phyloP scores from a whole-genome alignment of 75 land plant genomes.

The Cupressus sempervirens region DNA sequence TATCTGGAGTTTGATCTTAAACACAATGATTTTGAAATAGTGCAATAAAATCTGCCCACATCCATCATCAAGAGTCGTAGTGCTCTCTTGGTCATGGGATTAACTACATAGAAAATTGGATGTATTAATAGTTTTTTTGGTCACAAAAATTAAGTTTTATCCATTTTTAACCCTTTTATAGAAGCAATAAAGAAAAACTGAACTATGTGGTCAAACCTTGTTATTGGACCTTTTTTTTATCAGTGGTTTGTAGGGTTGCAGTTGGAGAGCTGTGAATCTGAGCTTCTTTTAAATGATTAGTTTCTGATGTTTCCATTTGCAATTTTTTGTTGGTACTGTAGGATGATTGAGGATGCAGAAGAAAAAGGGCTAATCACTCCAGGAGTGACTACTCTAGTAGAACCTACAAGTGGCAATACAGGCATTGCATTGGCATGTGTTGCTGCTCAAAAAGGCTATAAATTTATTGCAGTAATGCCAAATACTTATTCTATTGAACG shows the following conservation, averaged over 20 bases:
- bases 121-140: not conserved
- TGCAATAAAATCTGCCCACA: not conserved
- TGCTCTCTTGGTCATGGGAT: not conserved
- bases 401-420: constrained; percentile 51
- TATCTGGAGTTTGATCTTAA: not conserved
- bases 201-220: not conserved
- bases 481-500: constrained; percentile 45
- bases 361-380: constrained; percentile 72
- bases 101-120: not conserved
- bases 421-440: constrained; percentile 49
- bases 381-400: constrained; percentile 42
- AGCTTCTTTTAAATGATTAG: constrained; percentile 2
- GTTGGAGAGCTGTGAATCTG: not conserved
- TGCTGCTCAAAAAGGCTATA: constrained; percentile 51
- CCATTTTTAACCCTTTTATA: not conserved
- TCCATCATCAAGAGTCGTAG: not conserved
- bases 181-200: not conserved
- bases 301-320: not conserved
- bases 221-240: not conserved
- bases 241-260: not conserved
- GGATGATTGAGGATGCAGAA: constrained; percentile 89
- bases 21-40: not conserved
- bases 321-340: not conserved
- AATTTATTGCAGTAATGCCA: constrained; percentile 47
- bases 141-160: not conserved